phyloP scores from a whole-genome alignment of 169 alveolate species.

The Pseudocohnilembus persalinus region DNA sequence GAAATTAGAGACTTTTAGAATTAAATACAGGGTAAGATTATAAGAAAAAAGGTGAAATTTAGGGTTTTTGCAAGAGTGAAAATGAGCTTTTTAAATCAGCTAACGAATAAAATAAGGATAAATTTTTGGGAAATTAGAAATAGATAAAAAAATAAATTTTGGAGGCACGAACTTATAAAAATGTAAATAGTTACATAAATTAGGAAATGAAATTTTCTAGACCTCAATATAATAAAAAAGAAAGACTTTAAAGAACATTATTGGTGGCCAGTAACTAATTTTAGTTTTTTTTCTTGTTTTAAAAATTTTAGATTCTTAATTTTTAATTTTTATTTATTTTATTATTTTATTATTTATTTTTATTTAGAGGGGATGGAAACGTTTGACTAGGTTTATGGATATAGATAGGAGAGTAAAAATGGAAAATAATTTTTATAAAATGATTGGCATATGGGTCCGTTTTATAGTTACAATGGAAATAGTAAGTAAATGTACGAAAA shows the following conservation, averaged over 20 bases:
- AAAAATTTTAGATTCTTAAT: too few species aligned
- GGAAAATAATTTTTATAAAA: slow-evolving; percentile 13
- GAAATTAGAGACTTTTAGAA: too few species aligned
- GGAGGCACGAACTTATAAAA: slow-evolving; percentile 2
- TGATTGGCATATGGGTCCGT: slow-evolving; percentile 46
- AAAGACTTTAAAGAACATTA: slow-evolving; percentile 8
- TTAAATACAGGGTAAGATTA: too few species aligned
- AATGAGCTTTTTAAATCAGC: slow-evolving; percentile 4
- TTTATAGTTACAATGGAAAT: slow-evolving; percentile 41
- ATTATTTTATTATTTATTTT: too few species aligned
- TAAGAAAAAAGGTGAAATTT: neutral
- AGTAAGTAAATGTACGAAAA: neutral
- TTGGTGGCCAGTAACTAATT: neutral
- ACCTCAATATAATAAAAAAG: slow-evolving; percentile 6
- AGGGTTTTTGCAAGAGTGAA: slow-evolving; percentile 12
- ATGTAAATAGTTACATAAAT: neutral
- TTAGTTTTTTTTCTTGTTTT: too few species aligned
- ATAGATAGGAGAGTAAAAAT: slow-evolving; percentile 19
- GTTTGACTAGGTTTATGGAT: slow-evolving; percentile 37
- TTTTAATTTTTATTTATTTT: too few species aligned
- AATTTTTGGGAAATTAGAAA: neutral
- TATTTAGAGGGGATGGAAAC: slow-evolving; percentile 4
- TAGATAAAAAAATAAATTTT: slow-evolving; percentile 1
- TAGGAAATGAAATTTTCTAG: slow-evolving; percentile 4
- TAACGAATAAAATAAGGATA: neutral